Conservation (phyloP, 768 basidiomycete genomes). For the Amanita rubescens region DNA sequence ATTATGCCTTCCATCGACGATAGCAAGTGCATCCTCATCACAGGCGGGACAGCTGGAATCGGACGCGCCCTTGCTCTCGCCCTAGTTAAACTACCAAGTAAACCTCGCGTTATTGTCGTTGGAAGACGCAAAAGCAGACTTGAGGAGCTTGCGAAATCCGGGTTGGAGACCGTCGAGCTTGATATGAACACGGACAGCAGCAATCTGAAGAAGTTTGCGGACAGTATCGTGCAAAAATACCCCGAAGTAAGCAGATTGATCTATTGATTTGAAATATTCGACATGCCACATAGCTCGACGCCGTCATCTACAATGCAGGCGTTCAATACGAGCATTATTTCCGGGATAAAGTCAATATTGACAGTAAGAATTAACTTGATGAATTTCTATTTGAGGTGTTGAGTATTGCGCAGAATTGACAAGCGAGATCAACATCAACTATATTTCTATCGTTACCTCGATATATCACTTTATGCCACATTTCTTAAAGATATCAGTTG, state of each 20-base stretch:
- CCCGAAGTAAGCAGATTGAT: no score
- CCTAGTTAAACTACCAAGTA: conserved; percentile 37
- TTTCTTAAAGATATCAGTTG: conserved; percentile 45
- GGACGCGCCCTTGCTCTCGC: conserved; percentile 48
- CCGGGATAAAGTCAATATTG: conserved; percentile 33
- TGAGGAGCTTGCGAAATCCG: conserved; percentile 35
- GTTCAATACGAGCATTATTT: conserved; percentile 45
- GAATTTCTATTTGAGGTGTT: neutral
- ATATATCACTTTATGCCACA: conserved; percentile 47
- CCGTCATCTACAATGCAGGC: conserved; percentile 46
- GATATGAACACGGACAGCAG: conserved; percentile 35
- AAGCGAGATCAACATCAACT: conserved; percentile 48
- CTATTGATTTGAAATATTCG: no score
- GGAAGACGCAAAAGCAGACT: conserved; percentile 49
- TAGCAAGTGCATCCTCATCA: conserved; percentile 43
- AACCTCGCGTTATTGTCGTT: conserved; percentile 41
- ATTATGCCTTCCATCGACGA: conserved; percentile 32
- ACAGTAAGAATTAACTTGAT: conserved; percentile 22
- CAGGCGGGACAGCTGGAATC: conserved; percentile 53
- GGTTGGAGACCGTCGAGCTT: conserved; percentile 34
- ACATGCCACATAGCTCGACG: conserved; percentile 38
- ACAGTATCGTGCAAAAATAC: conserved; percentile 22
- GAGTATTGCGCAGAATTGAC: conserved; percentile 26
- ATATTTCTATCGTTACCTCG: conserved; percentile 40
- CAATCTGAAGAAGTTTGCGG: conserved; percentile 32